Base-by-base conservation (phyloP, 495 filamentous ascomycete genomes). In the Tuber aestivum region DNA sequence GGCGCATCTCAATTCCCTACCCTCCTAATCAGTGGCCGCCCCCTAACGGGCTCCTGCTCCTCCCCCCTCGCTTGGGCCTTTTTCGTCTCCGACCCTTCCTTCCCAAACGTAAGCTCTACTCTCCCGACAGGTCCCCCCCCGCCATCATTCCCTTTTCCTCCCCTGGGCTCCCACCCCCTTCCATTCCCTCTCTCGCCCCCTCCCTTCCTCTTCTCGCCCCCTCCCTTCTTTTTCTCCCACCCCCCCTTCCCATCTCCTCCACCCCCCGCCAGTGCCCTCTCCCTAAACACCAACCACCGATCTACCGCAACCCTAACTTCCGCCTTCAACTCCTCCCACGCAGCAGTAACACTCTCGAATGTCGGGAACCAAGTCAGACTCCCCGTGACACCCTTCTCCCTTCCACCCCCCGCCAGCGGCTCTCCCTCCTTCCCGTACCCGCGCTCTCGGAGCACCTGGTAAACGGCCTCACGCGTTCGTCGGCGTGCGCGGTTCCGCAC, bases 361-460 rank as follows among this genome's bases (percentile, higher is more conserved):
- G 78, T 79, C 44, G 72, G 70, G 27, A 61, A 78, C 69, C 77
- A 79, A 75, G 72, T 68, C 42, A 79, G 71, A 61, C 76, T 79
- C 9, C 78, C 78, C 23, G 48, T 27, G 32, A 79, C 72, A 0
- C 75, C 35, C 41, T 44, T 38, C 9, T 71, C 27, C 69, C 56
- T n/a, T n/a, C 61, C 27, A 1, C 41, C 70, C 20, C 23, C 32
- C 21, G 40, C n/a, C 16, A 75, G 40, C 21, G n/a, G 44, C 61
- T 72, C 73, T 8, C 78, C 78, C 56, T 79, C 78, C 37, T n/a
- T 75, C 14, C 44, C 61, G 27, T 79, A 79, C 12, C 78, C 78
- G 40, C 75, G 74, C 72, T 61, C 78, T n/a, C 68, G 75, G 38
- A 79, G 35, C 20, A 45, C 45, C 10, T 79, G 69, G 45, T 70